A percentile compares a stretch with the other conserved stretches of the same genome.
Conservation (phyloP, 2,329 filamentous ascomycete species). For the Trichoderma arundinaceum region DNA sequence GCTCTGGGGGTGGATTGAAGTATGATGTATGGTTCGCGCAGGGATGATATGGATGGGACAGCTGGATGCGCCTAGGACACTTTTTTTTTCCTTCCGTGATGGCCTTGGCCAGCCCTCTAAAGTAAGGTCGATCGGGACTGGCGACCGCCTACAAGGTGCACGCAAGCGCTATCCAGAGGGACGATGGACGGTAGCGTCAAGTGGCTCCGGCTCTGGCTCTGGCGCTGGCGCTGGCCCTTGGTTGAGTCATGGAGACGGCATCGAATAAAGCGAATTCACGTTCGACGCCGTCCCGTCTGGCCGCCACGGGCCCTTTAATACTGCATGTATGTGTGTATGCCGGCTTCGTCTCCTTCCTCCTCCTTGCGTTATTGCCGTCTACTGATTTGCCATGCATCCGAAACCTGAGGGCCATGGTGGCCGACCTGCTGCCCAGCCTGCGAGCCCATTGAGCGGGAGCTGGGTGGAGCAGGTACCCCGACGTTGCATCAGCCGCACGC, state of each 20-base stretch:
- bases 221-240: background rate
- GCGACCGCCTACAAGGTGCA: background rate
- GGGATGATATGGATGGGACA: constrained; percentile 26
- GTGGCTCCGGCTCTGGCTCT: constrained; percentile 1
- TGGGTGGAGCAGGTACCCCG: constrained; percentile 24
- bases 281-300: background rate
- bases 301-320: constrained; percentile 14
- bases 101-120: constrained; percentile 19
- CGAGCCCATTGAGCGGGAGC: constrained; percentile 7
- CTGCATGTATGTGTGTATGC: background rate
- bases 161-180: constrained; percentile 20
- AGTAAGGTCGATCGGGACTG: constrained; percentile 14
- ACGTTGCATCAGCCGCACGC: constrained; percentile 29
- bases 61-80: constrained; percentile 31
- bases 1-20: constrained; percentile 21
- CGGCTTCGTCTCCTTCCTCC: constrained; percentile 7
- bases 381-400: constrained; percentile 23
- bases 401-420: constrained; percentile 22
- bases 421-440: constrained; percentile 16
- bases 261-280: background rate
- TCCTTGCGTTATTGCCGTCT: constrained; percentile 26
- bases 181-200: constrained; percentile 12
- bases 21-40: constrained; percentile 20
- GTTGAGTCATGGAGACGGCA: constrained; percentile 13
- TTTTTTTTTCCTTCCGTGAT: constrained; percentile 31